A percentile compares a stretch with the other conserved stretches of the same genome.
phyloP scores from a whole-genome alignment of 2,329 filamentous ascomycete species.

The Pseudopithomyces maydicus region DNA sequence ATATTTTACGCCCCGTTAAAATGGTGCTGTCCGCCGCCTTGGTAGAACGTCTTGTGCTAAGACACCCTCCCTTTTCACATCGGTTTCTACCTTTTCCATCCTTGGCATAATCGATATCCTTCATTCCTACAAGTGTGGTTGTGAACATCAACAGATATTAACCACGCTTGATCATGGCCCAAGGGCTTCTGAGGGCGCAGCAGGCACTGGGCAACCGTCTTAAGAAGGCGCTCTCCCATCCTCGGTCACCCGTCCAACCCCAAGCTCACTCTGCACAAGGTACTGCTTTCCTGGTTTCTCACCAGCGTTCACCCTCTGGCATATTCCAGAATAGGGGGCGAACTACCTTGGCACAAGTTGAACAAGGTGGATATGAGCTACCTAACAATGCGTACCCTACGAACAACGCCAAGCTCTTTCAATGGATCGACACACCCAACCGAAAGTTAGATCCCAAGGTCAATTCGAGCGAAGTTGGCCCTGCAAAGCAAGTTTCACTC shows the following conservation, averaged over 20 bases:
- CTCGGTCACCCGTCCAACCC: not conserved
- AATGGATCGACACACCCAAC: not conserved
- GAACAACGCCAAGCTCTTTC: not conserved
- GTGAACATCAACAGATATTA: not conserved
- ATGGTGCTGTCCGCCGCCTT: too few relatives aligned
- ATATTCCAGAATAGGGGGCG: not conserved
- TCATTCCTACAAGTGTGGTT: not conserved
- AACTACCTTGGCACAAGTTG: not conserved
- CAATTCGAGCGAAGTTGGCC: not conserved
- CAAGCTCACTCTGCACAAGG: not conserved
- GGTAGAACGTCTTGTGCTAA: not conserved
- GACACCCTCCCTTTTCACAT: not conserved
- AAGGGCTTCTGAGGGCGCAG: not conserved
- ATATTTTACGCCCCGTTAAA: too few relatives aligned
- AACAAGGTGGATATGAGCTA: not conserved
- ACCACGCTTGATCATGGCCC: not conserved
- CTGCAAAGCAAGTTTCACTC: not conserved
- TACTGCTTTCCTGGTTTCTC: not conserved
- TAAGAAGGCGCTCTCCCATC: not conserved
- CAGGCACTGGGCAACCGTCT: not conserved
- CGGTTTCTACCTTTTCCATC: not conserved
- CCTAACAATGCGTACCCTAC: too few relatives aligned
- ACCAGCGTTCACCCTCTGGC: not conserved
- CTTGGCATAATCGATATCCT: not conserved
- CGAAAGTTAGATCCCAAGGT: not conserved